Conservation (phyloP, 805 yeast genomes). For the Metschnikowia colocasiae region DNA sequence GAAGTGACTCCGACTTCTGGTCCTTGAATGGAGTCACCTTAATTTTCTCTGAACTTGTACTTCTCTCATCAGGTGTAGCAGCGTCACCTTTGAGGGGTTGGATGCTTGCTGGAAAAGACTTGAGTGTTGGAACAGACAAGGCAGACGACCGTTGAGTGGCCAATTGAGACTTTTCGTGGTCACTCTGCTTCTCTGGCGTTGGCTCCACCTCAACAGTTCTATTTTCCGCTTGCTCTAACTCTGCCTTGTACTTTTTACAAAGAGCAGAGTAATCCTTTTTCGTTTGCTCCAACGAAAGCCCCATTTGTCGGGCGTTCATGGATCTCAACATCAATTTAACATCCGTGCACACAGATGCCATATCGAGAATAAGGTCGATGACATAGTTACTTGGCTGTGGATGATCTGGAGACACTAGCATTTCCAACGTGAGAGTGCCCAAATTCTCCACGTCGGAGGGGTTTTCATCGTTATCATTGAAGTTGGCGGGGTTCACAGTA, state of each 20-base stretch:
- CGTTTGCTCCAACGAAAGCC: conserved; percentile 26
- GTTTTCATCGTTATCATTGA: conserved; percentile 17
- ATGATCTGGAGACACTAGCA: conserved; percentile 51
- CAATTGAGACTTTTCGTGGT: conserved; percentile 19
- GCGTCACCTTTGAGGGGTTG: neutral
- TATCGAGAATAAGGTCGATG: conserved; percentile 58
- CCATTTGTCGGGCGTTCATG: conserved; percentile 51
- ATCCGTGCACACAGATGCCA: conserved; percentile 60
- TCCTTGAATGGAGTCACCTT: conserved; percentile 31
- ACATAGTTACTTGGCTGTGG: conserved; percentile 53
- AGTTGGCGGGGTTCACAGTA: conserved; percentile 11
- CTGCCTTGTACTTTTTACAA: conserved; percentile 11
- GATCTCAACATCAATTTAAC: conserved; percentile 59
- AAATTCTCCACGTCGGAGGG: conserved; percentile 14
- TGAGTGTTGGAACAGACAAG: conserved; percentile 11
- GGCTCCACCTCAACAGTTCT: conserved; percentile 15
- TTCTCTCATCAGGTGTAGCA: neutral
- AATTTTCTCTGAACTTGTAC: neutral
- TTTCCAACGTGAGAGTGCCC: conserved; percentile 45
- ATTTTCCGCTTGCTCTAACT: conserved; percentile 17
- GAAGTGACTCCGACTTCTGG: conserved; percentile 18
- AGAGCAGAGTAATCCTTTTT: conserved; percentile 20
- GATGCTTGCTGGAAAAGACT: neutral
- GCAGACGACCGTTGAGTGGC: conserved; percentile 5
- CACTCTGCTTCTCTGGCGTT: conserved; percentile 20